phyloP scores from a whole-genome alignment of 768 basidiomycete species.

The Tylopilus sp. region DNA sequence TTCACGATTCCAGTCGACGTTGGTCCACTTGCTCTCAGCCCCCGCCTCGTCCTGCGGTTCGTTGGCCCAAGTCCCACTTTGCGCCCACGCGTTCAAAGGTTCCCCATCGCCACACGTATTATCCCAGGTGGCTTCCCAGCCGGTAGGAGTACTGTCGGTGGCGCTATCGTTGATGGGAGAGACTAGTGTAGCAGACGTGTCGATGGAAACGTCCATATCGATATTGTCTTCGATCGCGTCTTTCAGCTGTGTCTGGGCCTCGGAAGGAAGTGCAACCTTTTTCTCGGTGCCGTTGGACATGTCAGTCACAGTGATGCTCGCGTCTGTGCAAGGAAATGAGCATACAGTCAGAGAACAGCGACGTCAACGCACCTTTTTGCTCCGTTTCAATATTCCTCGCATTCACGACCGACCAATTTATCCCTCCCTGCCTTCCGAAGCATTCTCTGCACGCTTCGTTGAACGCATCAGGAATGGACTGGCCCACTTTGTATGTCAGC shows the following conservation, averaged over 20 bases:
- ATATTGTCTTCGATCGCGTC: conserved; percentile 28
- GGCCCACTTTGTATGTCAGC: conserved; percentile 37
- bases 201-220: conserved; percentile 17
- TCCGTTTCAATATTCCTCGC: conserved; percentile 3
- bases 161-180: not conserved
- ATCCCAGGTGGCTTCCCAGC: conserved; percentile 8
- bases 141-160: not conserved
- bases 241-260: conserved; percentile 22
- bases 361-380: conserved; percentile 5
- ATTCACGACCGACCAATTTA: conserved; percentile 29
- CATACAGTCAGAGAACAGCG: not conserved
- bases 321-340: conserved; percentile 15
- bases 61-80: conserved; percentile 3
- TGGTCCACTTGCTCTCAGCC: conserved; percentile 11
- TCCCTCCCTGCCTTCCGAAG: conserved; percentile 48
- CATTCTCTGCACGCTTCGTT: conserved; percentile 45
- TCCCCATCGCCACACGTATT: conserved; percentile 13
- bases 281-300: conserved; percentile 11
- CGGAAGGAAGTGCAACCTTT: conserved; percentile 22
- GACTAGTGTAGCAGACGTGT: not conserved
- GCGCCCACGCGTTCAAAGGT: conserved; percentile 9
- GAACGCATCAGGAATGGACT: conserved; percentile 43
- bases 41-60: conserved; percentile 2
- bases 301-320: conserved; percentile 15
- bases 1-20: conserved; percentile 22